Base-by-base conservation (phyloP, 1,284 basidiomycete genomes). In the Lentinus polychrous region DNA sequence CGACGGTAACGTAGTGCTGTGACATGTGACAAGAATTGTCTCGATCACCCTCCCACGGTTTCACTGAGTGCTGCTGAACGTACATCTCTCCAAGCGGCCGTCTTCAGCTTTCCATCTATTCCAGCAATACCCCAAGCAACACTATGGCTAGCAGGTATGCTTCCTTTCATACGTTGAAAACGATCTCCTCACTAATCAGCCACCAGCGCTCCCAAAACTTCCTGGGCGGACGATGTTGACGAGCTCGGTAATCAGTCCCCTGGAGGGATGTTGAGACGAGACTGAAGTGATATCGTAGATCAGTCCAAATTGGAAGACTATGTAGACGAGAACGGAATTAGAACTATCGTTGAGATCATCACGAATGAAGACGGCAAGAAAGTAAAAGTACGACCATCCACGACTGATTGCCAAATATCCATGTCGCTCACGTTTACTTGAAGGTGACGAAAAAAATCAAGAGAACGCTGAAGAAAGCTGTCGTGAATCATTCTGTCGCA, bases 281-380 rank as follows among this genome's bases (percentile, higher is more conserved):
- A 35, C 14, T 33, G 32, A 40, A 22, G 12, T 34, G 18, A 17
- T 48, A 12, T 51, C n/a, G 72, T 72, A 73, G 49, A 65, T 3
- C 39, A 40, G 42, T 66, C 66, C 37, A 71, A 71, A 57, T 66
- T 68, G 51, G 73, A 74, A 56, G 87, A 93, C 60, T 84, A 75
- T 48, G 73, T 87, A 43, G 94, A 94, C 62, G 87, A 91, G 57
- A 90, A 95, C 60, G 94, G 94, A 1, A 79, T 97, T 60, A 82
- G 91, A 35, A 90, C 89, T 7, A 86, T 86, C 5, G 74, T 91
- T 41, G 92, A 94, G 63, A 94, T 89, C 68, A 76, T 76, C 43
- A 70, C 88, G 48, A 94, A 97, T 60, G 94, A 98, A 42, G 86
- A 94, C 20, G 95, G 93, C 15, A 93, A 94, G 70, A 93, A 90